These are phyloP conservation scores for Erodium moschatum DNA, from an alignment of 441 rosid genomes.

Conservation along the genomic window DNA sequence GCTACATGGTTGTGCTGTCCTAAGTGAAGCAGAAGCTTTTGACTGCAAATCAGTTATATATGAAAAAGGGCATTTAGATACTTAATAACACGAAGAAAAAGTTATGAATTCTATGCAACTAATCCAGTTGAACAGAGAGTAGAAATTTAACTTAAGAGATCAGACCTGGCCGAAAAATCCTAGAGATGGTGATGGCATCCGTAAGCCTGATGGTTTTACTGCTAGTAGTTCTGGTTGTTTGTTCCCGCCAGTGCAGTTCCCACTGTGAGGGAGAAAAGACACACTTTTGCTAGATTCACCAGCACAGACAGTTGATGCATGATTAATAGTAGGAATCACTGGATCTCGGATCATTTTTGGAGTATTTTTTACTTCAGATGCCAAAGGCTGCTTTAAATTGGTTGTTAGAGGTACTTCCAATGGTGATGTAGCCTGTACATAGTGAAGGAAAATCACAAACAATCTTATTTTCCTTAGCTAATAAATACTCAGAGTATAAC, in stretches of 20 bases:
- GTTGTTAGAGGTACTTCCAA: conserved; percentile 30
- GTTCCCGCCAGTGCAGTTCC: conserved; percentile 22
- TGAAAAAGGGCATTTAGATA: conserved; percentile 12
- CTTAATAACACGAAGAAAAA: background rate
- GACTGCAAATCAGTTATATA: conserved; percentile 43
- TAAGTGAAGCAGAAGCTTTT: conserved; percentile 36
- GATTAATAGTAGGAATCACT: conserved; percentile 25
- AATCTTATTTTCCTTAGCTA: background rate
- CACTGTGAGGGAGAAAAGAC: conserved; percentile 29
- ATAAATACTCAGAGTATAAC: background rate
- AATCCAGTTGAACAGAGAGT: background rate
- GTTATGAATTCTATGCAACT: background rate
- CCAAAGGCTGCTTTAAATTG: conserved; percentile 25
- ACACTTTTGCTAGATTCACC: conserved; percentile 26
- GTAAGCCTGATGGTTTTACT: conserved; percentile 71
- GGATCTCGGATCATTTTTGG: conserved; percentile 30
- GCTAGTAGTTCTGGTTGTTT: conserved; percentile 30
- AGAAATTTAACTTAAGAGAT: conserved; percentile 10
- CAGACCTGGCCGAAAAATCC: conserved; percentile 73
- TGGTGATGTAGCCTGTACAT: conserved; percentile 34
- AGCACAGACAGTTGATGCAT: conserved; percentile 22
- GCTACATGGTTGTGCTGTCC: conserved; percentile 30
- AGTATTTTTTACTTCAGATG: conserved; percentile 26
- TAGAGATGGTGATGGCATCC: conserved; percentile 84
- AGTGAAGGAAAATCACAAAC: conserved; percentile 12